Base-by-base conservation (phyloP, 768 basidiomycete genomes). In the Lactifluus echinatus region DNA sequence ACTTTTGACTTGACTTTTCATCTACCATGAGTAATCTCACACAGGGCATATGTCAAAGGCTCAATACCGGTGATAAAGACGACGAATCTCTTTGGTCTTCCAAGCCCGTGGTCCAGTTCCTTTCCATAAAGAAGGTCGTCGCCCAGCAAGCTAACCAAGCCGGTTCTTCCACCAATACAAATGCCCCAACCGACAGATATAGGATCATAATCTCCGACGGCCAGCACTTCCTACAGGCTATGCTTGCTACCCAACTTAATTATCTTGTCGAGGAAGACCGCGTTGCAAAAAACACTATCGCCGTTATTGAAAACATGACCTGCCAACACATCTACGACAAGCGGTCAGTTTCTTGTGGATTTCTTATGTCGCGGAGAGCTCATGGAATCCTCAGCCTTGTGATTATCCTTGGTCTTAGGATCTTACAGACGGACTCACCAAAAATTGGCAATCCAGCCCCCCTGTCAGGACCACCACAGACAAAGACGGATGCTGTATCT, bases 231-330 rank as follows among this genome's bases (percentile, higher is more conserved):
- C 76, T 88, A 47, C 96, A 97, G 69, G 85, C 89, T 24, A 97
- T 99, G 96, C 76, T 98, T 33, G 90, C 93, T 4, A 97, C 94
- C 0, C 88, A 92, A 66, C 79, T 93, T 44, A 97, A 97, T 65
- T 60, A 74, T 7, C 72, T 91, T 62, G 83, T 94, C 14, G 77
- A 84, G 15, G 75, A 82, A 0, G 79, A 82, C 6, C 66, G 73
- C 0, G 74, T 97, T 33, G 70, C 72, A 36, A 89, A 85, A 66
- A 75, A 88, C 66, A 76, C 82, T 1, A 71, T 98, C 21, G 80
- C 86, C 37, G 75, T 80, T 40, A 72, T 96, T 34, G 83, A 85
- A 59, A 84, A 80, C 65, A 80, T 89, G 66, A 87, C 91, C 1
- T 86, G 84, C 66, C 95, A 94, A 68, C 77, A 78, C 52, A 84